phyloP scores from a whole-genome alignment of 495 filamentous ascomycete genomes.

The Usnea hakonensis region DNA sequence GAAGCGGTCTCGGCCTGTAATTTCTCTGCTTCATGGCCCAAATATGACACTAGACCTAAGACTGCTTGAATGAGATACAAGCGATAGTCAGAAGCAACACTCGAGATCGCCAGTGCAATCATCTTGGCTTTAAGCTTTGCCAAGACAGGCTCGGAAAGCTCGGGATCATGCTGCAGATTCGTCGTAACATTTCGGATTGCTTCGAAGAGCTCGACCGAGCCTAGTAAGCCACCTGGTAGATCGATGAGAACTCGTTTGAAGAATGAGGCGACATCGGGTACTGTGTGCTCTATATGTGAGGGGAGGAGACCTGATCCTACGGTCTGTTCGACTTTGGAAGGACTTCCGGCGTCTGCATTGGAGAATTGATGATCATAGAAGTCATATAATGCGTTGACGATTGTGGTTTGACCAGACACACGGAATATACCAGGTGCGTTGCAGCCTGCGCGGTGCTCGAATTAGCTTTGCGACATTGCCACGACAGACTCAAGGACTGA shows the following conservation, averaged over 20 bases:
- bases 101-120: constrained; percentile 55
- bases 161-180: constrained; percentile 43
- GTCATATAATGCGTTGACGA: constrained; percentile 51
- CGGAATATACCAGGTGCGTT: constrained; percentile 55
- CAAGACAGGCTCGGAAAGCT: constrained; percentile 41
- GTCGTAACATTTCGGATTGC: constrained; percentile 55
- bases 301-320: constrained; percentile 23
- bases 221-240: constrained; percentile 67
- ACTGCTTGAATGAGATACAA: constrained; percentile 58
- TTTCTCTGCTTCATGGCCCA: constrained; percentile 44
- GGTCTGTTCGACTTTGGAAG: constrained; percentile 22
- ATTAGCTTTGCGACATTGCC: background rate
- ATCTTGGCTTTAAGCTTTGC: constrained; percentile 50
- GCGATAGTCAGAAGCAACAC: constrained; percentile 48
- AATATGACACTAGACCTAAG: constrained; percentile 52
- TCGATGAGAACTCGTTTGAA: constrained; percentile 65
- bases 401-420: constrained; percentile 49
- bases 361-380: constrained; percentile 47
- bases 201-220: constrained; percentile 58
- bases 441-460: constrained; percentile 25
- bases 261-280: constrained; percentile 65
- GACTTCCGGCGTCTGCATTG: constrained; percentile 35
- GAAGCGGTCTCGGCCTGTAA: constrained; percentile 19
- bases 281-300: constrained; percentile 18
- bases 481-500: constrained; percentile 31